These are phyloP conservation scores for Infundibulicybe gibba DNA, from an alignment of 768 basidiomycete genomes.

Conservation along the genomic window DNA sequence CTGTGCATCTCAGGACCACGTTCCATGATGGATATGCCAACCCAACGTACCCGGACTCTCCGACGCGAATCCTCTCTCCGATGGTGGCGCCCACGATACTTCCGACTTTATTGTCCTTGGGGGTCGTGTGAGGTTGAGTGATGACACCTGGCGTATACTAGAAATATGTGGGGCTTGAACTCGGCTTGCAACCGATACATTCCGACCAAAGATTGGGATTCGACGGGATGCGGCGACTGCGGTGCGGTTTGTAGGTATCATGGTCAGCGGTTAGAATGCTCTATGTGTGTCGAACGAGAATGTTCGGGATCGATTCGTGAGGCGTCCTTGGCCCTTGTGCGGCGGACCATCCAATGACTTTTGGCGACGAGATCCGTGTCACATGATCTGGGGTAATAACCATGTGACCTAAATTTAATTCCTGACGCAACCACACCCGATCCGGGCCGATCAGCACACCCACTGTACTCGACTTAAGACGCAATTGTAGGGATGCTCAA, in stretches of 20 bases:
- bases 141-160: constrained; percentile 4
- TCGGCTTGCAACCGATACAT: constrained; percentile 4
- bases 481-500: too few relatives aligned
- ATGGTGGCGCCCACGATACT: not conserved
- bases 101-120: not conserved
- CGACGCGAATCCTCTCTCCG: not conserved
- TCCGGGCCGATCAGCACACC: too few relatives aligned
- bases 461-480: too few relatives aligned
- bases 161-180: not conserved
- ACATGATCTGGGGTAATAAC: constrained; percentile 9
- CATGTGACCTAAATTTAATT: too few relatives aligned
- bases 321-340: too few relatives aligned
- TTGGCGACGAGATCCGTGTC: constrained; percentile 10
- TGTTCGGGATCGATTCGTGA: too few relatives aligned
- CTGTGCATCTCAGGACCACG: constrained; percentile 3
- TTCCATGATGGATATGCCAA: not conserved
- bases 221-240: constrained; percentile 17
- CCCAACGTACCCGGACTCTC: constrained; percentile 13
- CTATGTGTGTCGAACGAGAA: not conserved
- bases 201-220: constrained; percentile 16
- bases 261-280: constrained; percentile 8
- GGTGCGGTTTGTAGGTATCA: constrained; percentile 36
- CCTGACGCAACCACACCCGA: too few relatives aligned
- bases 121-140: not conserved
- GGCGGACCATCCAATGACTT: not conserved